Percentiles rank a stretch among this genome's conserved stretches.
Conservation (phyloP, 805 yeast genomes). For the Yueomyces sinensis region DNA sequence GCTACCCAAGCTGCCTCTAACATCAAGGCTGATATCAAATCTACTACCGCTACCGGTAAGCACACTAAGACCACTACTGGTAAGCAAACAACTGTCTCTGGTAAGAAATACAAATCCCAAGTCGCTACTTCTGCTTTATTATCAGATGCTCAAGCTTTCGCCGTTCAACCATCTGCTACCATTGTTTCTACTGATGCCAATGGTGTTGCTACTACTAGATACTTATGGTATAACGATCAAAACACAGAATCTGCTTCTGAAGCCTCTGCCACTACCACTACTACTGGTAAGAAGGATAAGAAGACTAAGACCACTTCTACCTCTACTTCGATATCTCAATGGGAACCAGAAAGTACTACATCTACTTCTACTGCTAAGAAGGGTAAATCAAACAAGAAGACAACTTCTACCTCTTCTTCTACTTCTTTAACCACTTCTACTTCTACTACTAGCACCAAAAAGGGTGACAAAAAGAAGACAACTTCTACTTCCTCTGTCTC, state of each 20-base stretch:
- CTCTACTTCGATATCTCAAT: neutral
- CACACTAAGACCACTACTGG: too few species aligned
- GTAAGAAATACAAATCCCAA: neutral
- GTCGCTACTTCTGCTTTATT: neutral
- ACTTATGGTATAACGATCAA: conserved; percentile 10
- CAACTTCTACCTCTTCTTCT: neutral
- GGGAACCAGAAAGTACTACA: neutral
- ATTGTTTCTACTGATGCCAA: conserved; percentile 10
- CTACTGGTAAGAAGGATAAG: neutral
- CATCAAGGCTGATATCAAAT: neutral
- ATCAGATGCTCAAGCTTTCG: conserved; percentile 1
- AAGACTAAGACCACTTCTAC: neutral
- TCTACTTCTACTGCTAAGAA: neutral
- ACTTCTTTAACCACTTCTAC: neutral
- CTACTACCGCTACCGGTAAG: neutral
- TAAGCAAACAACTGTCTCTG: neutral
- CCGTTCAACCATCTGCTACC: conserved; percentile 9
- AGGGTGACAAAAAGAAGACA: neutral
- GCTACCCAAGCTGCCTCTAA: conserved; percentile 1
- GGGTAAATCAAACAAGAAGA: neutral
- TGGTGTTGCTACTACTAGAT: conserved; percentile 10
- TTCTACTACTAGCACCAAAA: conserved; percentile 1
- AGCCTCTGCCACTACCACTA: too few species aligned
- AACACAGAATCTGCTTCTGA: conserved; percentile 1
- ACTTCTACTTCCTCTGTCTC: neutral